Base-by-base conservation (phyloP, 2,329 filamentous ascomycete species). In the Aspergillus ochraceus region DNA sequence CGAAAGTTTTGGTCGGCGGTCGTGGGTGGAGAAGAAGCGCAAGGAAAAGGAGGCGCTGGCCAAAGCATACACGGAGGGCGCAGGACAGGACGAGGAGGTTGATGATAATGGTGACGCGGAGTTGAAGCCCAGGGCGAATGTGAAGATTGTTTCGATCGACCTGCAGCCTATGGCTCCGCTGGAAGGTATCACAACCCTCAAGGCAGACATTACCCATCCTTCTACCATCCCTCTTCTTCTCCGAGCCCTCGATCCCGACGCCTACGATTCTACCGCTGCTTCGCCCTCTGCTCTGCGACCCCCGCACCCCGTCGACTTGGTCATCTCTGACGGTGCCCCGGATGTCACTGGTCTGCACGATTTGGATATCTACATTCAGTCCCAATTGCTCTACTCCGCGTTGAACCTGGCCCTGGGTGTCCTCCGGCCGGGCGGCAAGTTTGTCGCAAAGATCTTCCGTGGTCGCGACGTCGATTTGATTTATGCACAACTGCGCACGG, bases 341-440 rank as follows among this genome's bases (percentile, higher is more conserved):
- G 95, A 99, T 70, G 95, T 99, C 12, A 99, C 95, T 0, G 95
- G 95, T 20, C 84, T 99, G 1, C 95, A 99, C 75, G 95, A 99
- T 74, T 86, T 99, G 39, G 95, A 99, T 77, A 98, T 98, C 67
- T 99, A 99, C 77, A 91, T 99, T 19, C 95, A 99, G 78, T 93
- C 91, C 9, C 95, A 98, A 77, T 84, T 99, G 9, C 88, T 99
- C 53, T 97, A 96, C 76, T 92, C 94, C 0, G 95, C 95, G 0
- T 85, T 99, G 20, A 97, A 97, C 74, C 86, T 99, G 2, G 92
- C 95, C 0, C 86, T 97, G 12, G 96, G 94, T 72, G 92, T 99
- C 12, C 85, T 99, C 22, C 90, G 90, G 60, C 93, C 93, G 0
- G 95, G 95, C 49, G 95, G 95, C 63, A 96, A 92, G 71, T 99